These are phyloP conservation scores for Nothophytophthora sp. DNA, from an alignment of 352 stramenopile genomes.

Conservation along the genomic window DNA sequence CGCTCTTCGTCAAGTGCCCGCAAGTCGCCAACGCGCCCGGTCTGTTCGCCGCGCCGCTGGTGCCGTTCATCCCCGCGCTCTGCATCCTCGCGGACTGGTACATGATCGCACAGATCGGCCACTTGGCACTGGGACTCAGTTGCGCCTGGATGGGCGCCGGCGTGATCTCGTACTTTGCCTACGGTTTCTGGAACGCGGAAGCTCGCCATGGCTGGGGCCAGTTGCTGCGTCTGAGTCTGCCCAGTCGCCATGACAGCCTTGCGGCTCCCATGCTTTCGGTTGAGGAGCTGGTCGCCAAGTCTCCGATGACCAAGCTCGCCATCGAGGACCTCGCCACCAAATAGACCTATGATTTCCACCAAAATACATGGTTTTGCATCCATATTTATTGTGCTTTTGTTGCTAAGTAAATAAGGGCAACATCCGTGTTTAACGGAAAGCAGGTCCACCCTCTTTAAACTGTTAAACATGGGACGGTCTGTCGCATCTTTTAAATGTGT, in stretches of 20 bases:
- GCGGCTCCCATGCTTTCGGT: slow-evolving; percentile 36
- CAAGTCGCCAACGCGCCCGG: slow-evolving; percentile 28
- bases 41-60: slow-evolving; percentile 49
- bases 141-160: slow-evolving; percentile 48
- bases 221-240: slow-evolving; percentile 34
- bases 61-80: slow-evolving; percentile 56
- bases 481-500: no score
- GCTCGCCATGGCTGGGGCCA: slow-evolving; percentile 42
- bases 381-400: no score
- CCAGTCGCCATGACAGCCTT: slow-evolving; percentile 28
- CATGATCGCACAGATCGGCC: slow-evolving; percentile 54
- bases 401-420: no score
- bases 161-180: slow-evolving; percentile 61
- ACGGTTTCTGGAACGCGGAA: slow-evolving; percentile 48
- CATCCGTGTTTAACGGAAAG: no score
- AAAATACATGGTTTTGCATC: no score
- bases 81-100: slow-evolving; percentile 69
- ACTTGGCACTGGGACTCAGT: slow-evolving; percentile 36
- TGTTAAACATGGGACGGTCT: no score
- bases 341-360: no score
- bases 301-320: slow-evolving; percentile 1
- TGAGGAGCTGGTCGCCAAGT: slow-evolving; percentile 10
- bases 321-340: slow-evolving; percentile 23
- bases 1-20: slow-evolving; percentile 50
- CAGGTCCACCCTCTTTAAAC: no score